These are phyloP conservation scores for Setomelanomma holmii DNA, from an alignment of 2,329 filamentous ascomycete genomes.

Conservation along the genomic window DNA sequence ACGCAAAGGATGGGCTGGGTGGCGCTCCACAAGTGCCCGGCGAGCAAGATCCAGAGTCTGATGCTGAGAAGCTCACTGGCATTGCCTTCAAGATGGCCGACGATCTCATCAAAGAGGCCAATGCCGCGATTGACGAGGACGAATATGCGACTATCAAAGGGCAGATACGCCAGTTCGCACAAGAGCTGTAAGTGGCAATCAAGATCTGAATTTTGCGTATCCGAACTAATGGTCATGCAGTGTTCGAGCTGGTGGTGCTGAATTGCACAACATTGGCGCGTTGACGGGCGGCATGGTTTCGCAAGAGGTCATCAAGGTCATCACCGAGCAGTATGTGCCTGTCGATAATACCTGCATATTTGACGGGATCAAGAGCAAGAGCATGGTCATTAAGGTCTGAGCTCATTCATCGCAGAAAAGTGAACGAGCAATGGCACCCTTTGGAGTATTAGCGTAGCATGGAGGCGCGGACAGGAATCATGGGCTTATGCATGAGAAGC, in stretches of 20 bases:
- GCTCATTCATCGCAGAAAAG: not conserved
- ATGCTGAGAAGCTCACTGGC: constrained; percentile 51
- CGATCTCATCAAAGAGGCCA: constrained; percentile 52
- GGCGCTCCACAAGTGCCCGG: constrained; percentile 48
- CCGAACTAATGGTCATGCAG: constrained; percentile 40
- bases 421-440: no score
- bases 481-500: not conserved
- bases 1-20: constrained; percentile 44
- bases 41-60: constrained; percentile 36
- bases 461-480: not conserved
- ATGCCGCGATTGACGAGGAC: constrained; percentile 49
- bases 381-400: constrained; percentile 57
- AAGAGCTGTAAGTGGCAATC: constrained; percentile 51
- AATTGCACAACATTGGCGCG: constrained; percentile 91
- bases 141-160: constrained; percentile 49
- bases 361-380: constrained; percentile 66
- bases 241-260: constrained; percentile 78
- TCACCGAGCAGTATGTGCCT: constrained; percentile 72
- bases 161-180: constrained; percentile 45
- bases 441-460: no score
- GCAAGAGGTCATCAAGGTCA: constrained; percentile 94
- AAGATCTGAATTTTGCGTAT: not conserved
- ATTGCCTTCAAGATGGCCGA: constrained; percentile 54
- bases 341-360: constrained; percentile 70
- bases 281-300: constrained; percentile 89